Evolutionary conservation across 2,329 filamentous ascomycete genomes (phyloP).

Genomic region (Colletotrichum sp.): DNA sequence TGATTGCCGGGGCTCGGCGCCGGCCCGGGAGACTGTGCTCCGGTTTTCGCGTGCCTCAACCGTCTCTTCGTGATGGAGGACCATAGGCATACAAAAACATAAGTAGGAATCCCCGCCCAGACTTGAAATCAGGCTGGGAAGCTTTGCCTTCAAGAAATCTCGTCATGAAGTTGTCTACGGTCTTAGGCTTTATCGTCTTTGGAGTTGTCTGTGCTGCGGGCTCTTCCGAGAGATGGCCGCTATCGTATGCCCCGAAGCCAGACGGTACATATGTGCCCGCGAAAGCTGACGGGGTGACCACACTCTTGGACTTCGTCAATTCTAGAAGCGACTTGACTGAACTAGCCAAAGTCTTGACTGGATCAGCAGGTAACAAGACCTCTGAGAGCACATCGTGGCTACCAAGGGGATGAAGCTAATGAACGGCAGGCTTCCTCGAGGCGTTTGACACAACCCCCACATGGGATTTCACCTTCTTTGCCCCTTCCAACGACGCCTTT

Average conservation of each 20-base stretch:
- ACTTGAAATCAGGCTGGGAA: accelerated
- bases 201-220: neutral
- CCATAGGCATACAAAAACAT: neutral
- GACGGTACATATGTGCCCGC: neutral
- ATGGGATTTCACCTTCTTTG: constrained; percentile 35
- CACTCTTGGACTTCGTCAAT: constrained; percentile 1
- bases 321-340: neutral
- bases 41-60: accelerated
- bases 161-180: neutral
- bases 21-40: neutral
- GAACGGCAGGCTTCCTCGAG: constrained; percentile 26
- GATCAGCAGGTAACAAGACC: neutral
- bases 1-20: neutral
- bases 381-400: neutral
- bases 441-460: constrained; percentile 30
- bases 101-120: accelerated
- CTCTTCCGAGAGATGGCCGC: neutral
- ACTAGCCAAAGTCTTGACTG: neutral
- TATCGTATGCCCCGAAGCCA: neutral
- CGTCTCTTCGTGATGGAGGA: neutral
- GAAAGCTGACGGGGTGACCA: neutral
- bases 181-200: neutral
- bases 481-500: constrained; percentile 32
- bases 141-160: neutral
- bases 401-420: neutral